These are phyloP conservation scores for Plasmodium gaboni DNA, from an alignment of 169 alveolate genomes.

Conservation along the genomic window DNA sequence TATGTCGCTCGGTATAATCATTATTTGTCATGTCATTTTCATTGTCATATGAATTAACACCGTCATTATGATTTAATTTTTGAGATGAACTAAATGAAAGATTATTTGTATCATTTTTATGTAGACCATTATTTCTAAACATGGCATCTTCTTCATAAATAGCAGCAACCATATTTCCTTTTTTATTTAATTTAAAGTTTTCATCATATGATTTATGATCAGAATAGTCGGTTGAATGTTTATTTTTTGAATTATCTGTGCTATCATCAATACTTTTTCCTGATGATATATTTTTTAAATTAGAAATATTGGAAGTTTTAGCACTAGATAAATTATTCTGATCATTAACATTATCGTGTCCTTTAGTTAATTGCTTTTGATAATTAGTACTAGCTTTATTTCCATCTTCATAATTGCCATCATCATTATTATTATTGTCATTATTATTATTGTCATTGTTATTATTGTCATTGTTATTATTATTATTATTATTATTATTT, in stretches of 20 bases:
- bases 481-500: background rate
- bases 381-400: background rate
- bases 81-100: slow-evolving; percentile 2
- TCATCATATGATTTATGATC: slow-evolving; percentile 9
- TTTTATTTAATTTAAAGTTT: background rate
- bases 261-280: slow-evolving; percentile 1
- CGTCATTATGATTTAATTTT: background rate
- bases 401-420: background rate
- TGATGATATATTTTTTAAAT: background rate
- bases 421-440: background rate
- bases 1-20: background rate
- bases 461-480: background rate
- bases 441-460: background rate
- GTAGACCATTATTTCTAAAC: background rate
- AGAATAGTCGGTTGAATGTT: background rate
- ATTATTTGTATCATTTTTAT: background rate
- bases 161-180: background rate
- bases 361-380: background rate
- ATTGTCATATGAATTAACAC: background rate
- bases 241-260: background rate
- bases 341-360: background rate
- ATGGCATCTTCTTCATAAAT: slow-evolving; percentile 9
- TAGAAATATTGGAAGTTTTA: background rate
- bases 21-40: background rate
- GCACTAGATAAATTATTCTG: background rate